Base-by-base conservation (phyloP, 805 yeast genomes). In the Cyberlindnera nakhonratchasimensis region DNA sequence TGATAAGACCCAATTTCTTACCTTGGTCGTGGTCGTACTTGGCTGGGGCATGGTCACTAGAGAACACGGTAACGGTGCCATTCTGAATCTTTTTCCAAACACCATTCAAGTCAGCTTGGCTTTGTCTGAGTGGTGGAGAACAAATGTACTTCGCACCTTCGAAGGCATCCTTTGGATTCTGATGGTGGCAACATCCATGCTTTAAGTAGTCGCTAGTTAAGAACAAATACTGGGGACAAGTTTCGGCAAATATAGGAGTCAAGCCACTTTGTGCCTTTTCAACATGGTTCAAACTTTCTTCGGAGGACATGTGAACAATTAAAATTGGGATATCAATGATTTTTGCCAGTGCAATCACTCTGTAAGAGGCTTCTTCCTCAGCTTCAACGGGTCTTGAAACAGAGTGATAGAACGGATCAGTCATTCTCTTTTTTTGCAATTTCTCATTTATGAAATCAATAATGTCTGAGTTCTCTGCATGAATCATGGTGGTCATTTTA, bases 391-490 rank as follows among this genome's bases (percentile, higher is more conserved):
- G 76, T 34, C 76, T 59, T 5, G 74, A 66, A 14, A 69, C 59
- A 3, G 75, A 65, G 50, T 72, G 78, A 47, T 65, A 72, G 43
- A 50, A 69, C 4, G 78, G 76, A 18, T 65, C 70, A 1, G 65
- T 60, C 47, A 66, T 47, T 4, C 61, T 59, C 39, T 65, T 62
- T 44, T 61, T 58, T 42, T 66, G 66, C 13, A 72, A 54, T 37
- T 68, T 67, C 29, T 66, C 66, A 41, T 63, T 66, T 45, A 69
- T 58, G 48, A 65, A 69, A 22, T 61, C 59, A 34, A 72, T 71
- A 35, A 72, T 63, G 43, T 72, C 77, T 36, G 71, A 64, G 52
- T 72, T 72, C 49, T 72, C 78, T n/a, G 78, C 77, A 48, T 72
- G 78, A 20, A 72, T 65, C 74, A 72, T 70, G 1, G 72, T 67